Conservation (phyloP, 768 basidiomycete species). For the Sporobolomyces phaffii region DNA sequence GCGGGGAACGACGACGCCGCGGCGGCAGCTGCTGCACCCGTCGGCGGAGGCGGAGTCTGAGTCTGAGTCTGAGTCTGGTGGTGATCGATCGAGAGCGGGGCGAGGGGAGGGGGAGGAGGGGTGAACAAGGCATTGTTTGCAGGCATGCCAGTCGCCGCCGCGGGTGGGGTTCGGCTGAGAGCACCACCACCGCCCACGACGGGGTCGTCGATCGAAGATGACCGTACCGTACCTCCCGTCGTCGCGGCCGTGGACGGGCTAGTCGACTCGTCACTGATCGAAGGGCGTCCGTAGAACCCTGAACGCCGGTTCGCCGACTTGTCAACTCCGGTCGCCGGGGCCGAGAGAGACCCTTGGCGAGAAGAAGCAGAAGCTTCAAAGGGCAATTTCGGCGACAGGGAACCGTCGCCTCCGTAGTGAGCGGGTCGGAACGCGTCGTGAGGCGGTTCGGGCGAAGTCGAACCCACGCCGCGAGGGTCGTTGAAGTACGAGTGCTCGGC, state of each 20-base stretch:
- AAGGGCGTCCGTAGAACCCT: conserved; percentile 41
- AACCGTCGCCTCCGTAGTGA: background rate
- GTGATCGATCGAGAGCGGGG: too few relatives aligned
- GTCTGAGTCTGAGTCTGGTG: too few relatives aligned
- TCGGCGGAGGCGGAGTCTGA: too few relatives aligned
- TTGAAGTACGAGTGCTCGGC: conserved; percentile 6
- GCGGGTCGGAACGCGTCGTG: background rate
- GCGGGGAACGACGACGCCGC: too few relatives aligned
- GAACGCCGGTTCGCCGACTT: conserved; percentile 38
- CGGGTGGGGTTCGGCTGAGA: background rate
- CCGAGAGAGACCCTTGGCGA: conserved; percentile 20
- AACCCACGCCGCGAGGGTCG: background rate
- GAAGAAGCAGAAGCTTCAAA: background rate
- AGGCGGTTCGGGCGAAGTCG: background rate
- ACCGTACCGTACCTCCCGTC: too few relatives aligned
- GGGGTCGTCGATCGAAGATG: background rate
- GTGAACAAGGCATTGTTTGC: too few relatives aligned
- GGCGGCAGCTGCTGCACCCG: too few relatives aligned
- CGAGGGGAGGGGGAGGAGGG: too few relatives aligned
- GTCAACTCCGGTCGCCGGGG: conserved; percentile 12
- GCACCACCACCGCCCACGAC: too few relatives aligned
- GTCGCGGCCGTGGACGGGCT: background rate
- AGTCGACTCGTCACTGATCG: background rate
- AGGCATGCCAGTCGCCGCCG: background rate
- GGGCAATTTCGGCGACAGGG: conserved; percentile 2